phyloP scores from a whole-genome alignment of 1,284 basidiomycete genomes.

The Agaricales sp. region DNA sequence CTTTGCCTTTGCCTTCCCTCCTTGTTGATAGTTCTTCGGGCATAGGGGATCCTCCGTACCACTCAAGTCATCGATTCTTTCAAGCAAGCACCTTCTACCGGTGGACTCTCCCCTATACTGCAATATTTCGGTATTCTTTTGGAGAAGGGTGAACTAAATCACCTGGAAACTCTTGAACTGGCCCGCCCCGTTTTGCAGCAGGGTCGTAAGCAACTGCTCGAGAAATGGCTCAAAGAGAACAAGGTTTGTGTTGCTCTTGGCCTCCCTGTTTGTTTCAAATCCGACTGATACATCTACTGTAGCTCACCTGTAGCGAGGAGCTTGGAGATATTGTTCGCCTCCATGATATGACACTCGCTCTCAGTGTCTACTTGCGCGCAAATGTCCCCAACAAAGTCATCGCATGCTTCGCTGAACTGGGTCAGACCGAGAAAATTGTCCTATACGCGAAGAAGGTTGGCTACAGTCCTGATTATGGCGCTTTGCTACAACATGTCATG shows the following conservation, averaged over 20 bases:
- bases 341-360: slow-evolving; percentile 97
- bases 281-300: slow-evolving; percentile 7
- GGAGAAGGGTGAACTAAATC: slow-evolving; percentile 97
- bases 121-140: slow-evolving; percentile 98
- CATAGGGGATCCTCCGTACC: slow-evolving; percentile 88
- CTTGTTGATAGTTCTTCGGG: slow-evolving; percentile 8
- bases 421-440: slow-evolving; percentile 98
- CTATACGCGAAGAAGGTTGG: slow-evolving; percentile 97
- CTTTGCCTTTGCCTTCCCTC: slow-evolving; percentile 1
- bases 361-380: slow-evolving; percentile 96
- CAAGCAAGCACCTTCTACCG: slow-evolving; percentile 89
- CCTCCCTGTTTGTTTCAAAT: not conserved
- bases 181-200: slow-evolving; percentile 95
- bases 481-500: slow-evolving; percentile 96
- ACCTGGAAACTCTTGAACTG: slow-evolving; percentile 92
- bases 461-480: slow-evolving; percentile 90
- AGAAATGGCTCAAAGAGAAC: slow-evolving; percentile 99
- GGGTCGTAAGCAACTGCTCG: slow-evolving; percentile 93
- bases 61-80: slow-evolving; percentile 96
- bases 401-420: slow-evolving; percentile 98
- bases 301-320: slow-evolving; percentile 98
- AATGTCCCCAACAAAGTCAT: slow-evolving; percentile 99
- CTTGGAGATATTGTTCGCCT: slow-evolving; percentile 95
- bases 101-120: slow-evolving; percentile 91
- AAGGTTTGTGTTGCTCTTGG: slow-evolving; percentile 46